These are phyloP conservation scores for Cystobasidiaceae sp. DNA, from an alignment of 1,284 basidiomycete species.

Conservation along the genomic window DNA sequence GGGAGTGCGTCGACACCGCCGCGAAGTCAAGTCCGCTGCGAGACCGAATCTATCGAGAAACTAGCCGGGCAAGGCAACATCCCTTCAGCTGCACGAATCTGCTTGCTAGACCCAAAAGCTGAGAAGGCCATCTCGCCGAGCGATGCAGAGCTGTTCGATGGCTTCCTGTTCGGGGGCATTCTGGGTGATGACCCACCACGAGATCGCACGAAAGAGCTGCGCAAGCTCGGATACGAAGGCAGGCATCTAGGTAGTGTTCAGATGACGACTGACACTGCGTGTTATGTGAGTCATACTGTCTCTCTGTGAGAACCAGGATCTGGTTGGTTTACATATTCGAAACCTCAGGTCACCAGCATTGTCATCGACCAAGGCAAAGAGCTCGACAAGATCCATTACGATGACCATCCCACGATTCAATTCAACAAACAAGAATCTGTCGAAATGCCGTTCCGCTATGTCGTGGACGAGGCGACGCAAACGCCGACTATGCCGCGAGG, in stretches of 20 bases:
- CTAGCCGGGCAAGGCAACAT: conserved; percentile 46
- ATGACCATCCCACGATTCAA: conserved; percentile 75
- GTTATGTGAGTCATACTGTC: conserved; percentile 62
- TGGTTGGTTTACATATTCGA: not conserved
- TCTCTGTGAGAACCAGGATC: too few relatives aligned
- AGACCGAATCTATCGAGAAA: conserved; percentile 54
- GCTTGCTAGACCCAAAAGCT: conserved; percentile 82
- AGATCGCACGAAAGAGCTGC: conserved; percentile 75
- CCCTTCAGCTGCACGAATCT: conserved; percentile 54
- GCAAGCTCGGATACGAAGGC: conserved; percentile 75
- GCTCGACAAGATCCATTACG: conserved; percentile 67
- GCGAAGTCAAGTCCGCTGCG: conserved; percentile 62
- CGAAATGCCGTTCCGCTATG: conserved; percentile 57
- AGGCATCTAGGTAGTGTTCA: conserved; percentile 73
- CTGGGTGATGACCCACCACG: conserved; percentile 83
- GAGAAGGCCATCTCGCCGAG: conserved; percentile 61
- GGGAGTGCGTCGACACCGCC: conserved; percentile 46
- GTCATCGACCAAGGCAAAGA: conserved; percentile 57
- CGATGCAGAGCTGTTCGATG: conserved; percentile 69
- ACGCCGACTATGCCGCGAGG: conserved; percentile 75
- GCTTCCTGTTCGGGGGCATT: conserved; percentile 60
- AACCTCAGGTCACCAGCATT: not conserved
- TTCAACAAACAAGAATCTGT: conserved; percentile 80
- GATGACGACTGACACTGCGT: conserved; percentile 97
- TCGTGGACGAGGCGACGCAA: conserved; percentile 46